Evolutionary conservation across 176 grass and related monocot genomes (phyloP).

Genomic region (Triticum aestivum): IWGSC_CS_RefSeq_v2.1 NC_057807.1:469770516-469771015

Average conservation of each 20-base stretch:
- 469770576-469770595: background rate
- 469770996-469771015: background rate
- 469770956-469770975: background rate
- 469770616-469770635: background rate
- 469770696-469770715: background rate
- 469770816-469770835: background rate
- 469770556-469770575: background rate
- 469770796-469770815: background rate
- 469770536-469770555: background rate
- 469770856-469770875: too few relatives aligned
- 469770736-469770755: background rate
- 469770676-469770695: background rate
- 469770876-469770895: too few relatives aligned
- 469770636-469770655: background rate
- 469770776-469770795: background rate
- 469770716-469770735: background rate
- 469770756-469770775: background rate
- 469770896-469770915: background rate
- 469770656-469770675: background rate
- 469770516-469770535: background rate
- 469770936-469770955: background rate
- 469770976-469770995: background rate
- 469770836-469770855: too few relatives aligned
- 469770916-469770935: background rate
- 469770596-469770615: background rate